A percentile compares a stretch with the other conserved stretches of the same genome.
Evolutionary conservation across 495 filamentous ascomycete genomes (phyloP).

Genomic region (Collariella sp.): DNA sequence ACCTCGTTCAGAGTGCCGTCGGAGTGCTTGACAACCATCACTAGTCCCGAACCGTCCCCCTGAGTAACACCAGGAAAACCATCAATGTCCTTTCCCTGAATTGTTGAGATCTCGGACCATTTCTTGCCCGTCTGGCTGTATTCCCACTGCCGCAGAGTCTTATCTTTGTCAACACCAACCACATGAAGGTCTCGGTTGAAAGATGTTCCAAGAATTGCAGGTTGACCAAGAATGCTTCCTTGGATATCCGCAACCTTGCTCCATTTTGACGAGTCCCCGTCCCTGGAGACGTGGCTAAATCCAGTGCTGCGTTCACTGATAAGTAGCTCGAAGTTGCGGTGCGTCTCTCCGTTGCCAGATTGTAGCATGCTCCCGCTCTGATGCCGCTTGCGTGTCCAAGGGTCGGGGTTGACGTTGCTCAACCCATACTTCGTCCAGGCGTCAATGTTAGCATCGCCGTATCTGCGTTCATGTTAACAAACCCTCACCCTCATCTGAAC

Average conservation of each 20-base stretch:
- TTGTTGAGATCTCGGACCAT: conserved; percentile 5
- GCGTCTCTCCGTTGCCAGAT: conserved; percentile 15
- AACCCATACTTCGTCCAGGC: conserved; percentile 17
- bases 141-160: conserved; percentile 7
- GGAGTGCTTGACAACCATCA: conserved; percentile 13
- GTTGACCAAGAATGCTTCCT: conserved; percentile 9
- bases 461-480: conserved; percentile 3
- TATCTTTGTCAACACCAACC: background rate
- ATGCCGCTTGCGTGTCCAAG: conserved; percentile 15
- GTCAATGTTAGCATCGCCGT: conserved; percentile 15
- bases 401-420: conserved; percentile 16
- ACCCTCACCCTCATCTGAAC: background rate
- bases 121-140: conserved; percentile 4
- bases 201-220: conserved; percentile 15
- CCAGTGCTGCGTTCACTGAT: background rate
- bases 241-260: background rate
- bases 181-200: conserved; percentile 19
- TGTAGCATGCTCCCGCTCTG: conserved; percentile 19
- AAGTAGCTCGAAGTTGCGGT: conserved; percentile 17
- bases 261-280: conserved; percentile 7
- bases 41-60: conserved; percentile 9
- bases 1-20: conserved; percentile 18
- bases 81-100: conserved; percentile 3
- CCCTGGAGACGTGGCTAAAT: conserved; percentile 7
- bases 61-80: conserved; percentile 16